Base-by-base conservation (phyloP, 208 protist genomes). In the Crithidia fasciculata region DNA sequence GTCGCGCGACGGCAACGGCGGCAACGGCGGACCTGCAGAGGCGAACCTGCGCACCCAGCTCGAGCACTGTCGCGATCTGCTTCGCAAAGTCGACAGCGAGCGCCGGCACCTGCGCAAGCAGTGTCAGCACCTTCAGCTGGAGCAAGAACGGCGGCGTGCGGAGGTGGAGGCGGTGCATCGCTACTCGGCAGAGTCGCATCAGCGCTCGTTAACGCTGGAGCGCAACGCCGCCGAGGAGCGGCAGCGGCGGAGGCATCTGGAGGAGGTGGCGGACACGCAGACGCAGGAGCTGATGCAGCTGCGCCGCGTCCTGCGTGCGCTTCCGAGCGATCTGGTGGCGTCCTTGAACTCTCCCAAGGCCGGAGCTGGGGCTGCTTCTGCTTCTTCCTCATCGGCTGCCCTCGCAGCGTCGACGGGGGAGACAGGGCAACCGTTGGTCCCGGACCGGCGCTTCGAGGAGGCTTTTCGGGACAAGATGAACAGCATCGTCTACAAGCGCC, bases 391-490 rank as follows among this genome's bases (percentile, higher is more conserved):
- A 28, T 12, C 61, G 39, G 61, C 28, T 4, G 6, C 12, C n/a
- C 37, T 19, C 41, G 10, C 39, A 45, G 36, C 41, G 28, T 49
- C 3, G 69, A 55, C 15, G 63, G 28, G 28, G 28, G 28, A 28
- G 28, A 28, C 59, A 8, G 49, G 75, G 8, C 76, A 72, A 2
- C n/a, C 57, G 0, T 71, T 95, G 7, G 84, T 88, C 5, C 87
- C 87, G 9, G 90, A 93, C 72, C 86, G 90, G 36, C 83, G 85
- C 43, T 93, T 93, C 50, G 80, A 92, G 67, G 85, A 90, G 59
- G 86, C 90, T 12, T 95, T 95, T 59, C 39, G 58, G 44, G 90
- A 95, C 67, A 95, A 95, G 76, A 91, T 95, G 83, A 63, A 60
- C 37, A 67, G 72, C 50, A 90, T 95, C 40, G 49, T 54, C 13